Evolutionary conservation across 768 basidiomycete genomes (phyloP).

Genomic region (Mycena rebaudengoi): DNA sequence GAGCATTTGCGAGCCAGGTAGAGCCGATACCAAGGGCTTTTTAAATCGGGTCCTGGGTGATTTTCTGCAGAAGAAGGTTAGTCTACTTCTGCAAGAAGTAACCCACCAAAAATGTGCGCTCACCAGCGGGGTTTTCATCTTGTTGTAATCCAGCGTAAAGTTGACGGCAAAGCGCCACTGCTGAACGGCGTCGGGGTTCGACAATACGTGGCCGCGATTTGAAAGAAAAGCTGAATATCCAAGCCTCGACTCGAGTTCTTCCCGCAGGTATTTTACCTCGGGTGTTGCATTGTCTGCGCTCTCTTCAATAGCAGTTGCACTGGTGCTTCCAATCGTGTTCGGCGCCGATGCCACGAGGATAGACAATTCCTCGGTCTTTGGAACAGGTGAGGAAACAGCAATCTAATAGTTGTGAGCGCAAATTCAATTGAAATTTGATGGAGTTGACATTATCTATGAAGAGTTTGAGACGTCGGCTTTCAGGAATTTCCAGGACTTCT

Average conservation of each 20-base stretch:
- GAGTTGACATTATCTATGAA: background rate
- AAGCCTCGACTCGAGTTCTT: background rate
- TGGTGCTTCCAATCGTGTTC: too few relatives aligned
- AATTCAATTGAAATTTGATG: too few relatives aligned
- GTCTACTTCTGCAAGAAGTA: too few relatives aligned
- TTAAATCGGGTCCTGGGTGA: background rate
- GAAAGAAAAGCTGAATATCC: background rate
- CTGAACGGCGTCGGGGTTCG: background rate
- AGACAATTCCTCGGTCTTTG: too few relatives aligned
- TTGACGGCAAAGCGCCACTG: background rate
- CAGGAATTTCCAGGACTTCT: background rate
- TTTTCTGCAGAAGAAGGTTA: background rate
- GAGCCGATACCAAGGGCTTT: background rate
- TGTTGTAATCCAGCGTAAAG: background rate
- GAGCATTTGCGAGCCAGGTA: background rate
- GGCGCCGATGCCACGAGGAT: too few relatives aligned
- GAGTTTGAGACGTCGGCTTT: background rate
- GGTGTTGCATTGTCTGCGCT: background rate
- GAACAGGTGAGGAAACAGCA: too few relatives aligned
- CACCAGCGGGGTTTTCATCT: background rate
- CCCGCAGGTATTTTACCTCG: background rate
- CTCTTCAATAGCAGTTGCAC: background rate
- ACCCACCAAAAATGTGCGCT: background rate
- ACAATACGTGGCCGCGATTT: background rate
- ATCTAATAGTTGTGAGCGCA: too few relatives aligned